Percentiles rank a stretch among this genome's conserved stretches.
These are phyloP conservation scores for Entamoeba histolytica DNA, from an alignment of 208 protist genomes.

Conservation along the genomic window DNA sequence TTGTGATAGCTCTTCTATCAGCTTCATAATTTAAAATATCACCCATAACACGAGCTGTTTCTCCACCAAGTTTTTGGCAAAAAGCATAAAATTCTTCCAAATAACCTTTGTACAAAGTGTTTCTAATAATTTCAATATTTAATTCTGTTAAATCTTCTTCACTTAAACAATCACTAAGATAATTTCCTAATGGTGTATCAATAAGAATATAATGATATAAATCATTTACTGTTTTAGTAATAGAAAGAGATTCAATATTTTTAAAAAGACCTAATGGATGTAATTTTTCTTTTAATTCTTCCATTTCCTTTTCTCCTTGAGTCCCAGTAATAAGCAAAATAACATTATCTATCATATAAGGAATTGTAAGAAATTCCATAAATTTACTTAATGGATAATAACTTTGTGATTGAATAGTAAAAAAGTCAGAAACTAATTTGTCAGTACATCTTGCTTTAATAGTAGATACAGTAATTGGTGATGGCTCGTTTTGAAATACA, in stretches of 20 bases:
- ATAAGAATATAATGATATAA: conserved; percentile 32
- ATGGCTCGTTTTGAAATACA: neutral
- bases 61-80: conserved; percentile 54
- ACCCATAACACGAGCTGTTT: conserved; percentile 43
- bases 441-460: neutral
- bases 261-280: conserved; percentile 21
- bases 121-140: conserved; percentile 83
- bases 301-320: conserved; percentile 37
- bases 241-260: conserved; percentile 1
- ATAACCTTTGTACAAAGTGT: conserved; percentile 86
- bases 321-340: conserved; percentile 52
- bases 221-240: conserved; percentile 10
- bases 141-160: conserved; percentile 57
- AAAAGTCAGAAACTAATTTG: conserved; percentile 6
- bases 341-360: conserved; percentile 37
- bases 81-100: conserved; percentile 89
- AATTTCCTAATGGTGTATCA: conserved; percentile 46
- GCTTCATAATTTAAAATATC: conserved; percentile 36
- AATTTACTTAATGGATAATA: conserved; percentile 21
- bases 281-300: conserved; percentile 9
- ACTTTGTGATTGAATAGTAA: neutral
- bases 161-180: conserved; percentile 32
- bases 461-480: neutral
- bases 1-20: conserved; percentile 30
- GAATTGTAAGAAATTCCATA: conserved; percentile 29